Conservation (phyloP, 805 yeast species). For the Candida dajiaensis region DNA sequence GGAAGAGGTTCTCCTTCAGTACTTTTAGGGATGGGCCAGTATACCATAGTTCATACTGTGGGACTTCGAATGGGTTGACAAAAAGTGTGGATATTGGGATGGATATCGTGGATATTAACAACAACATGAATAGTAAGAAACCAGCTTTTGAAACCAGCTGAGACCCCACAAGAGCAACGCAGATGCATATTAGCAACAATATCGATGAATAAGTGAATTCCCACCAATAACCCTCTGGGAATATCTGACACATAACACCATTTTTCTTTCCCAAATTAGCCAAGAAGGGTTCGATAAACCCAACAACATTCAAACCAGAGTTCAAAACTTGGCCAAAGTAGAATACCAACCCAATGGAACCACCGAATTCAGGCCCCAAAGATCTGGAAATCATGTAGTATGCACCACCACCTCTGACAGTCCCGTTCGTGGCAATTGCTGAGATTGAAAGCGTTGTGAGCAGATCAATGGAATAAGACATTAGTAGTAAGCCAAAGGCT, state of each 20-base stretch:
- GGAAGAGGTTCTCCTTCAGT: constrained; percentile 59
- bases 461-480: constrained; percentile 76
- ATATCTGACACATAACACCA: constrained; percentile 49
- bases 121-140: constrained; percentile 57
- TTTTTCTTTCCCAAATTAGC: constrained; percentile 62
- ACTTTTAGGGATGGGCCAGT: constrained; percentile 74
- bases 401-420: constrained; percentile 97
- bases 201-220: constrained; percentile 66
- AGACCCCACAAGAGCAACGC: constrained; percentile 76
- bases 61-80: constrained; percentile 53
- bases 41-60: constrained; percentile 46
- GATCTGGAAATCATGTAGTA: constrained; percentile 95
- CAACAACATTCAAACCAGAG: constrained; percentile 89
- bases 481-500: constrained; percentile 53
- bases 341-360: constrained; percentile 92
- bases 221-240: constrained; percentile 71
- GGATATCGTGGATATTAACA: constrained; percentile 68
- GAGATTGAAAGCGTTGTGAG: constrained; percentile 86
- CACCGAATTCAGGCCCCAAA: constrained; percentile 97
- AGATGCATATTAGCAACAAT: constrained; percentile 64
- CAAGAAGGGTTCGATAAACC: constrained; percentile 85
- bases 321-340: constrained; percentile 92
- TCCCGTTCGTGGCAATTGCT: constrained; percentile 96
- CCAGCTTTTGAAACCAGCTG: constrained; percentile 80
- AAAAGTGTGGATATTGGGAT: constrained; percentile 75